phyloP scores from a whole-genome alignment of 2,329 filamentous ascomycete genomes.

The Sclerotinia trifoliorum region DNA sequence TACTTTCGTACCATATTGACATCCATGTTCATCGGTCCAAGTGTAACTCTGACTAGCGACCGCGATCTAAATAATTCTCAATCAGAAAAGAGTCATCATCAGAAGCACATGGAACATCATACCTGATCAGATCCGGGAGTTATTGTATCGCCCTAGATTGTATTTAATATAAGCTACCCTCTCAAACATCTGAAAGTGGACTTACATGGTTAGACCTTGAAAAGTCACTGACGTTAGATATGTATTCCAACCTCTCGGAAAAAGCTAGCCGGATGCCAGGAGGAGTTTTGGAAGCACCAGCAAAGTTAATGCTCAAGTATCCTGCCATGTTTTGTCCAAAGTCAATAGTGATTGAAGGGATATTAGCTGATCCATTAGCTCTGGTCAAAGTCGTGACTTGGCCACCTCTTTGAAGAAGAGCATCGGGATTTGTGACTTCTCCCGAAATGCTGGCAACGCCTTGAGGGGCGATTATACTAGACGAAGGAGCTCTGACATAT shows the following conservation, averaged over 20 bases:
- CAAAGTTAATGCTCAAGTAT: constrained; percentile 46
- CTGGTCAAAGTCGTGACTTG: constrained; percentile 40
- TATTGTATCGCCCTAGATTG: constrained; percentile 40
- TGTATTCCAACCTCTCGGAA: constrained; percentile 49
- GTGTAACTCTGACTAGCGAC: constrained; percentile 45
- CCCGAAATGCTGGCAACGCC: constrained; percentile 42
- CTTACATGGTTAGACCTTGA: constrained; percentile 49
- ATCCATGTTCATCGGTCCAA: constrained; percentile 49
- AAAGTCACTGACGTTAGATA: constrained; percentile 49
- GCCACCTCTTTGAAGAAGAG: constrained; percentile 37
- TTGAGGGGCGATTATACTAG: constrained; percentile 39
- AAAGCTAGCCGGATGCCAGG: constrained; percentile 49
- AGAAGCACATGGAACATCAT: not conserved
- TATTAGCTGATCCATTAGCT: constrained; percentile 22
- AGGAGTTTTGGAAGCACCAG: constrained; percentile 37
- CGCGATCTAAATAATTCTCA: constrained; percentile 43
- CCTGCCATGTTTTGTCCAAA: constrained; percentile 51
- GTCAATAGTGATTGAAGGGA: constrained; percentile 48
- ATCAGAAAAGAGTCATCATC: not conserved
- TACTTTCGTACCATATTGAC: constrained; percentile 45
- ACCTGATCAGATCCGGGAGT: constrained; percentile 51
- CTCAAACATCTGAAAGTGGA: not conserved
- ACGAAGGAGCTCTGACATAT: constrained; percentile 44
- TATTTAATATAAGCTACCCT: constrained; percentile 19
- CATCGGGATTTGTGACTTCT: constrained; percentile 43